Percentiles rank a stretch among this genome's conserved stretches.
Evolutionary conservation across 129 eudicot genomes (phyloP).

Genomic region (Solidago caesia): DNA sequence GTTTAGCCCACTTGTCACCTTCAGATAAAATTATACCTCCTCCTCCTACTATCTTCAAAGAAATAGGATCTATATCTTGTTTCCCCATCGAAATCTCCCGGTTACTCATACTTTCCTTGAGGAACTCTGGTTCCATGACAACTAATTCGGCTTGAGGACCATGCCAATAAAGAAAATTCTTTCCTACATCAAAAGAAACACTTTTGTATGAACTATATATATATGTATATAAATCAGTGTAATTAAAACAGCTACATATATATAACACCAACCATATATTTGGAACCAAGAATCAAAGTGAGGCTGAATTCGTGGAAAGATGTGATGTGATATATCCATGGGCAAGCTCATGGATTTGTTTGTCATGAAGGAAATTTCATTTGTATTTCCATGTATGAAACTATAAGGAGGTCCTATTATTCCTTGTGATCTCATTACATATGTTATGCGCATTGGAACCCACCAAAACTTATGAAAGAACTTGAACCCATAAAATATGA

Average conservation of each 20-base stretch:
- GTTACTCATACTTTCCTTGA: constrained; percentile 34
- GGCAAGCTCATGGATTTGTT: constrained; percentile 13
- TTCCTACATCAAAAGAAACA: constrained; percentile 30
- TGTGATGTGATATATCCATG: constrained; percentile 32
- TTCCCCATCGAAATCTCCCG: constrained; percentile 24
- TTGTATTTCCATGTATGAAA: constrained; percentile 30
- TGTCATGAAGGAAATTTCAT: constrained; percentile 16
- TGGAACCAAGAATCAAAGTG: constrained; percentile 26
- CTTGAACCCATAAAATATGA: constrained; percentile 13
- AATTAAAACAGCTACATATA: neutral
- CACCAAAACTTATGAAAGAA: constrained; percentile 32
- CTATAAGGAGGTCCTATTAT: constrained; percentile 30
- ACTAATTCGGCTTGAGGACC: constrained; percentile 40
- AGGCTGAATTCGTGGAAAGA: constrained; percentile 23
- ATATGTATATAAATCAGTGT: neutral
- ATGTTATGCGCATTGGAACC: constrained; percentile 15
- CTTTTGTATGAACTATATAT: neutral
- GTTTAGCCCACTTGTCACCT: constrained; percentile 46
- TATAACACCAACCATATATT: constrained; percentile 23
- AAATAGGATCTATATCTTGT: constrained; percentile 10
- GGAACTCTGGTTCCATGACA: constrained; percentile 30
- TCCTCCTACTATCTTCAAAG: constrained; percentile 31
- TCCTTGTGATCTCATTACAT: constrained; percentile 30
- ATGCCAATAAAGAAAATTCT: constrained; percentile 33
- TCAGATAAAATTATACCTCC: constrained; percentile 29